phyloP scores from a whole-genome alignment of 2,329 filamentous ascomycete species.

The Fusarium brachygibbosum region DNA sequence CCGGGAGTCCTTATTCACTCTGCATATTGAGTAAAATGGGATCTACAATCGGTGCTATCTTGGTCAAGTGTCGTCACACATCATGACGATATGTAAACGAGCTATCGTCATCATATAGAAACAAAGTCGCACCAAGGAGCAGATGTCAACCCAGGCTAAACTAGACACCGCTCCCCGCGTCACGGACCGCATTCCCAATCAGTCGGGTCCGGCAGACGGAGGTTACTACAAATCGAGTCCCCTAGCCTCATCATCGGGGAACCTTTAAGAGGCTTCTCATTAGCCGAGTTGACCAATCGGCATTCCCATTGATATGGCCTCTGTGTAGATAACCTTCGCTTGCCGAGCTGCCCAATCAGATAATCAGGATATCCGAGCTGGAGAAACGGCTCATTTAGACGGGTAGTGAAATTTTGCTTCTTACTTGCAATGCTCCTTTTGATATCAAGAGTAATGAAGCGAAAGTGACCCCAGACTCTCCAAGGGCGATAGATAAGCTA shows the following conservation, averaged over 20 bases:
- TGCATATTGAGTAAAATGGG: too few relatives aligned
- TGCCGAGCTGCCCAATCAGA: constrained; percentile 41
- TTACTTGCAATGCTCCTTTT: not conserved
- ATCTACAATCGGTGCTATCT: not conserved
- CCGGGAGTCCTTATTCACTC: too few relatives aligned
- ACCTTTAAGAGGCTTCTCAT: not conserved
- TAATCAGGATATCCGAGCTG: not conserved
- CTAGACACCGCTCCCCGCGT: not conserved
- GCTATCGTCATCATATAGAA: not conserved
- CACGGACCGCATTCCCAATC: constrained; percentile 1
- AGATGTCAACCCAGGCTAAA: too few relatives aligned
- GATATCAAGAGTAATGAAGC: not conserved
- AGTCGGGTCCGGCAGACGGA: not conserved
- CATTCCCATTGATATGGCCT: not conserved
- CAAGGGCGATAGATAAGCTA: not conserved
- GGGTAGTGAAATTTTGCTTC: constrained; percentile 4
- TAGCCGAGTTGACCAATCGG: constrained; percentile 41
- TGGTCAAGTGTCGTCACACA: not conserved
- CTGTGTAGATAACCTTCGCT: not conserved
- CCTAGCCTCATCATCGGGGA: not conserved
- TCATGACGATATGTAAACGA: not conserved
- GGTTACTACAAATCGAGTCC: not conserved
- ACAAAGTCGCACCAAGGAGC: not conserved
- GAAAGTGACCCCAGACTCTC: constrained; percentile 18
- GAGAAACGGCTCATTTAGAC: constrained; percentile 14